Evolutionary conservation across 345 rosid genomes (phyloP).

Genomic region (Cardamine chenopodiifolia): DNA sequence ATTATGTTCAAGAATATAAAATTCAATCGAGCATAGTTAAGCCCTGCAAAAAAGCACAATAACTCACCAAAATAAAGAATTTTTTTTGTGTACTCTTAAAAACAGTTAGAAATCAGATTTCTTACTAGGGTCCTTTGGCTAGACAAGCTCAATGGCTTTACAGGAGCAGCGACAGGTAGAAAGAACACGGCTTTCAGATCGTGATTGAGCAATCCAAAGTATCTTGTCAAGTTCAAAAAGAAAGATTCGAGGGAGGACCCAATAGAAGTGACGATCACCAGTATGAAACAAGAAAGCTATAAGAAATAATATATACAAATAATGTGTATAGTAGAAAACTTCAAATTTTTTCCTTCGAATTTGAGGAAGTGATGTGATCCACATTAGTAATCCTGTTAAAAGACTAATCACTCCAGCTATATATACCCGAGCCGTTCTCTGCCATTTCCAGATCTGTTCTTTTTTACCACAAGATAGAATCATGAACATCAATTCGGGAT

Average conservation of each 20-base stretch:
- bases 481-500: background rate
- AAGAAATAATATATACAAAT: slow-evolving; percentile 68
- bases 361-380: slow-evolving; percentile 86
- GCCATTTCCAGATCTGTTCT: slow-evolving; percentile 73
- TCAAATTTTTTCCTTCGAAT: slow-evolving; percentile 76
- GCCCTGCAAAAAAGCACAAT: slow-evolving; percentile 50
- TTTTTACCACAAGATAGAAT: slow-evolving; percentile 8
- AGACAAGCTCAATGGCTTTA: slow-evolving; percentile 61
- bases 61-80: background rate
- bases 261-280: slow-evolving; percentile 85
- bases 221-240: slow-evolving; percentile 77
- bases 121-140: slow-evolving; percentile 76
- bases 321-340: slow-evolving; percentile 76
- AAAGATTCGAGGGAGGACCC: slow-evolving; percentile 71
- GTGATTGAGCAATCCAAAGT: slow-evolving; percentile 69
- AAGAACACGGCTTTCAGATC: slow-evolving; percentile 55
- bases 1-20: slow-evolving; percentile 72
- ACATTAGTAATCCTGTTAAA: slow-evolving; percentile 63
- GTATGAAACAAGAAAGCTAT: slow-evolving; percentile 78
- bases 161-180: slow-evolving; percentile 62
- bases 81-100: background rate
- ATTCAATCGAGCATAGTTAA: slow-evolving; percentile 69
- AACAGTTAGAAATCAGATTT: background rate
- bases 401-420: slow-evolving; percentile 73
- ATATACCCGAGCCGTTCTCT: slow-evolving; percentile 73